Evolutionary conservation across 2,329 filamentous ascomycete genomes (phyloP), one percentile per base, ranked within the genome.

Genomic region (Sporothrix phasma): DNA sequence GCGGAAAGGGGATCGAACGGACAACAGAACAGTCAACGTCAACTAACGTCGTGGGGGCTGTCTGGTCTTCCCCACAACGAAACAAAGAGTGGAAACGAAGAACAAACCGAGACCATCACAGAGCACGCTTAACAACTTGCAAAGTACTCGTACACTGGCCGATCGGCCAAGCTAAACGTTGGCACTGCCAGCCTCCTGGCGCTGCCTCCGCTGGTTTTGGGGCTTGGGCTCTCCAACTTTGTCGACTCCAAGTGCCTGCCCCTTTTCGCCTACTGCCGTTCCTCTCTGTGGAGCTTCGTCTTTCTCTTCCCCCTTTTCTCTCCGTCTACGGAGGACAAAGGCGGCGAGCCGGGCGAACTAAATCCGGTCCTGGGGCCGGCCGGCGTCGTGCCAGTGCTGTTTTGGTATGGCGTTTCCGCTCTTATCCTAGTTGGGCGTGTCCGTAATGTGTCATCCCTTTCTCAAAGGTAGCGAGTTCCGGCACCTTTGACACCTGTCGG

Each of bases 281-380:
- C 34, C 37, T 13, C 37, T 37, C 19, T 51, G 24, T 34, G 17
- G 15, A 31, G 26, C 8, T 31, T 53, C 47, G 2, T 7, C n/a
- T 37, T 37, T 22, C 24, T 24, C 5, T 29, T 43, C 29, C 17
- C 2, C 19, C 22, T 58, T 22, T 59, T 10, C 6, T 19, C 54
- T 22, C 41, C 56, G 41, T 46, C 8, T 34, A 60, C 41, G 41
- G 54, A 29, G 37, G 24, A 29, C 37, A 15, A 58, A 22, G 37
- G 34, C 37, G 54, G 56, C n/a, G 26, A 46, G 8, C 31, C 56
- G 41, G 41, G 41, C 34, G 39, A 47, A 17, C 58, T 39, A 61
- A 45, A n/a, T n/a, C 26, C 43, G 43, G 47, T 37, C 58, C 58
- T 61, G 58, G 58, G 22, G 41, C 41, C 56, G 56, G 24, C 56